Evolutionary conservation across 1,139 yeast genomes (phyloP).

Genomic region (Groenewaldozyma sp.): DNA sequence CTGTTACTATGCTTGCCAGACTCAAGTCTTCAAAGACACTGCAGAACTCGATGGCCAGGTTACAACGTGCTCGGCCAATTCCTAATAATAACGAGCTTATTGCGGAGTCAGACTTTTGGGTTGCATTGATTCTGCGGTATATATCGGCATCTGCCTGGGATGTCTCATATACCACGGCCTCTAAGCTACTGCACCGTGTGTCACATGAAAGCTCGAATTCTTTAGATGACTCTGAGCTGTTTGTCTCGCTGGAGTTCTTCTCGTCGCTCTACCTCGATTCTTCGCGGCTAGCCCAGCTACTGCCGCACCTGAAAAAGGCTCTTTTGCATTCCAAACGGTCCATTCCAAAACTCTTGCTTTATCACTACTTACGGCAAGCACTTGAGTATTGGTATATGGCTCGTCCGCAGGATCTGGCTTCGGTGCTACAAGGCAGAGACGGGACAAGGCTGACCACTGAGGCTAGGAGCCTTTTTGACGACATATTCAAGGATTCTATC

Average conservation of each 20-base stretch:
- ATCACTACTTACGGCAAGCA: slow-evolving; percentile 42
- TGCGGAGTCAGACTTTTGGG: slow-evolving; percentile 38
- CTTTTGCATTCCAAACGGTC: slow-evolving; percentile 39
- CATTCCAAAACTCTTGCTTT: slow-evolving; percentile 46
- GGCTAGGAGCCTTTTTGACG: slow-evolving; percentile 19
- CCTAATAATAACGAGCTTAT: slow-evolving; percentile 13
- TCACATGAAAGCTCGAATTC: not conserved
- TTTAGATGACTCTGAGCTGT: slow-evolving; percentile 30
- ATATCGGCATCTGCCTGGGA: slow-evolving; percentile 49
- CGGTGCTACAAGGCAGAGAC: slow-evolving; percentile 24
- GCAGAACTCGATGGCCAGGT: not conserved
- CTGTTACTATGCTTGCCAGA: slow-evolving; percentile 14
- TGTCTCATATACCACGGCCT: slow-evolving; percentile 23
- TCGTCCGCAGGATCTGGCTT: slow-evolving; percentile 48
- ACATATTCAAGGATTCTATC: slow-evolving; percentile 16
- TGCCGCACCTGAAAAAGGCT: slow-evolving; percentile 35
- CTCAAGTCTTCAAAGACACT: slow-evolving; percentile 2
- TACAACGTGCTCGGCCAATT: slow-evolving; percentile 2
- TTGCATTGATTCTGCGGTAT: slow-evolving; percentile 40
- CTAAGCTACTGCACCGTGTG: slow-evolving; percentile 3
- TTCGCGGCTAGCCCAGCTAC: slow-evolving; percentile 31
- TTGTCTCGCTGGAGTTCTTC: slow-evolving; percentile 44
- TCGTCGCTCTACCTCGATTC: slow-evolving; percentile 41
- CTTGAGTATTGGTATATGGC: slow-evolving; percentile 42
- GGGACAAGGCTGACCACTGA: slow-evolving; percentile 13